Evolutionary conservation across 73 alveolate species (phyloP), one percentile per base, ranked within the genome.

Genomic region (Uronychia binucleata): DNA sequence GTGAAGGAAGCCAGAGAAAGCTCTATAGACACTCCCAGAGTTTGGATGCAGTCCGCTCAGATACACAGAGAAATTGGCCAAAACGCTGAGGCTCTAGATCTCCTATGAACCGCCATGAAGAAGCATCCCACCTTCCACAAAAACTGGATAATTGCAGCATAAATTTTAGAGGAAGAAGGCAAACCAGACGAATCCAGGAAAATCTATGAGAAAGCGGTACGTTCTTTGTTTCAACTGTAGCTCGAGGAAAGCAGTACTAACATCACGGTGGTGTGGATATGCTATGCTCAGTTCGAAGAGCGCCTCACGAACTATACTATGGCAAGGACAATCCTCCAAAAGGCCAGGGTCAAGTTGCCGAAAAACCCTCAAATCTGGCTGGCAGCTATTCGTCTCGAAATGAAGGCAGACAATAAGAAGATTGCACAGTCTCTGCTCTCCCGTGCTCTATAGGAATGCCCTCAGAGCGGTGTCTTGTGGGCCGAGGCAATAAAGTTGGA

Each of bases 401-500:
- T 89, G 11, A 90, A 79, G 77, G 85, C 91, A 19, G 95, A 86
- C 31, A 88, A 94, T 78, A 74, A 35, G 31, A 94, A 95, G 82
- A 90, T 92, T 8, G 96, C 98, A 1, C 77, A 91, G 78, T 67
- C 83, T 80, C 80, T 94, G 57, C 80, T 86, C 25, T 88, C 94
- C 31, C 88, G 88, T 76, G 98, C 98, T 1, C 67, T 95, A 31
- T 77, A 95, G 46, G 88, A 86, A 34, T 93, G 92, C 88, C 92
- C 94, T 30, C 34, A 59, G 29, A 59, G 90, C 35, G 95, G 97
- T 57, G 81, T 82, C 34, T 84, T 95, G 19, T 92, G 97, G 97
- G 92, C 99, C 5, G 77, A 78, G 32, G 91, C 94, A 1, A 92
- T 95, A 75, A 96, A 91, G 78, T 80, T 95, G 79, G 97, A 90